Conservation (phyloP, 2,329 filamentous ascomycete genomes). For the Hypoxylon sp. region DNA sequence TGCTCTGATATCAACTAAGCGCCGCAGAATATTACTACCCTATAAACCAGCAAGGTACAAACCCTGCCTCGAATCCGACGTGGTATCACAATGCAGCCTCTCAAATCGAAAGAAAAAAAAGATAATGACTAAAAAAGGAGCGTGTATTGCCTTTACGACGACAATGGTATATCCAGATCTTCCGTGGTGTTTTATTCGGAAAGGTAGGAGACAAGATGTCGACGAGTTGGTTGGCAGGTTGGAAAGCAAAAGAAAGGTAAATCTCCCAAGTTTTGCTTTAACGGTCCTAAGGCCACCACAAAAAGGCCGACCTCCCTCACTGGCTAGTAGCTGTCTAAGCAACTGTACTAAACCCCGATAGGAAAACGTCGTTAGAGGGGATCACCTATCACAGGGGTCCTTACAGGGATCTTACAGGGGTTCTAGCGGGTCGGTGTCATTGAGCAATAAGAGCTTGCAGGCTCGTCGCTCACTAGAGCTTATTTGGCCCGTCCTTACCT, state of each 20-base stretch:
- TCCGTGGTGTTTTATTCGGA: slow-evolving; percentile 22
- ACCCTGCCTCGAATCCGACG: slow-evolving; percentile 12
- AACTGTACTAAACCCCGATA: slow-evolving; percentile 41
- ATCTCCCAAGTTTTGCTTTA: slow-evolving; percentile 34
- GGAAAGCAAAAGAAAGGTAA: slow-evolving; percentile 24
- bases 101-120: slow-evolving; percentile 24
- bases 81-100: slow-evolving; percentile 11
- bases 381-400: slow-evolving; percentile 36
- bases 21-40: slow-evolving; percentile 23
- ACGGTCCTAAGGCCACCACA: slow-evolving; percentile 25
- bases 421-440: slow-evolving; percentile 40
- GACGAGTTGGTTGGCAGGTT: slow-evolving; percentile 20
- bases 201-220: slow-evolving; percentile 23
- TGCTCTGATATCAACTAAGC: slow-evolving; percentile 37
- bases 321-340: slow-evolving; percentile 33
- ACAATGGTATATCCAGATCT: slow-evolving; percentile 19
- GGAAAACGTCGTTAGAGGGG: slow-evolving; percentile 35
- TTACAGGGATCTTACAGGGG: slow-evolving; percentile 35
- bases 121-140: slow-evolving; percentile 28
- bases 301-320: slow-evolving; percentile 34
- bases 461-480: slow-evolving; percentile 18
- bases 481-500: slow-evolving; percentile 13
- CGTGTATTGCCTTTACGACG: slow-evolving; percentile 25
- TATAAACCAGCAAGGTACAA: slow-evolving; percentile 25
- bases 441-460: slow-evolving; percentile 35